Base-by-base conservation (phyloP, 345 rosid species). In the Luvunga scandens region DNA sequence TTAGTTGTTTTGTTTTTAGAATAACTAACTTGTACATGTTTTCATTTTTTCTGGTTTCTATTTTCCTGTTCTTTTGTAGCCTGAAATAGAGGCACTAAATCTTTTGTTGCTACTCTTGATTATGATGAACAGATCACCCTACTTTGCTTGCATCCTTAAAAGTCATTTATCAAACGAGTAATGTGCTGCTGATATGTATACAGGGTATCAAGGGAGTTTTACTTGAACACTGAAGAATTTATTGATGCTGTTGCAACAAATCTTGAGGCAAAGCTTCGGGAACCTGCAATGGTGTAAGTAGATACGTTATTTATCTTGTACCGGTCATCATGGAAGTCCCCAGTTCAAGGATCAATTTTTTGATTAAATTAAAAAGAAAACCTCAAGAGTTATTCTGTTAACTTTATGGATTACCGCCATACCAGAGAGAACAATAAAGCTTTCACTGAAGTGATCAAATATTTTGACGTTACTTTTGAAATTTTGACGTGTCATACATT, bases 191-290 rank as follows among this genome's bases (percentile, higher is more conserved):
- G 73, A 53, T 45, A 13, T 78, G 28, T 30, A 18, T 75, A 81
- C 94, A 93, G 99, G 90, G 94, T 91, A 73, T 82, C 90, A 22
- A 86, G 97, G 76, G 94, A 92, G 75, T 81, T 42, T 74, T 96
- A 85, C 86, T 73, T 93, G 87, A 91, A 77, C 86, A 96, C 99
- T 0, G 98, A 89, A 82, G 93, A 92, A 84, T 96, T 96, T 77
- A 91, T 96, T 1, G 94, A 91, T 81, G 93, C 93, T 13, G 97
- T 95, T 66, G 96, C 90, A 39, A 75, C 80, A 30, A 89, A 85
- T 81, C 91, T 93, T 45, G 82, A 83, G 31, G 31, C 85, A 34
- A 89, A 88, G 88, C 91, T 92, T 69, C 75, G 16, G 78, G 81
- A 86, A 82, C 85, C 90, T 10, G 78, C 87, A 21, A 30, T 67